Percentiles rank a stretch among this genome's conserved stretches.
Evolutionary conservation across 2,329 filamentous ascomycete genomes (phyloP).

Genomic region (Boeremia exigua): DNA sequence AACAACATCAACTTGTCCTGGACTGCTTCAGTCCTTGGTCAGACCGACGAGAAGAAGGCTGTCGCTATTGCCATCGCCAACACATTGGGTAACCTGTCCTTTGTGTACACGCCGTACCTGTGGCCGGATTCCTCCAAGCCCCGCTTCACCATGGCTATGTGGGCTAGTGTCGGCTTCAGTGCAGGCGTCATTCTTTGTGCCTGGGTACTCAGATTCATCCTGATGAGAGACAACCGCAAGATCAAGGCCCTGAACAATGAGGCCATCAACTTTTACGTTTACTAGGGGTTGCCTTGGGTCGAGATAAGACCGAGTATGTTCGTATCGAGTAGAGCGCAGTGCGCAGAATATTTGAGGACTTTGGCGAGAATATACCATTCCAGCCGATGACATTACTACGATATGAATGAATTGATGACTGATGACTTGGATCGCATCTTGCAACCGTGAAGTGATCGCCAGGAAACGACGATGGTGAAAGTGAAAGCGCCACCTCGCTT

Average conservation of each 20-base stretch:
- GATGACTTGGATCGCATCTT: neutral
- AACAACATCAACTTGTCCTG: constrained; percentile 48
- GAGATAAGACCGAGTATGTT: neutral
- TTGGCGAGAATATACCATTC: neutral
- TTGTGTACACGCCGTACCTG: constrained; percentile 39
- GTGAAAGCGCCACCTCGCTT: constrained; percentile 2
- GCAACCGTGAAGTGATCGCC: neutral
- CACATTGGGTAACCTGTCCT: constrained; percentile 45
- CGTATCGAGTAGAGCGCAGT: neutral
- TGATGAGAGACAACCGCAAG: constrained; percentile 30
- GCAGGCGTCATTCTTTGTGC: constrained; percentile 18
- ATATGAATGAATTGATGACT: neutral
- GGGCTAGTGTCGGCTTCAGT: constrained; percentile 21
- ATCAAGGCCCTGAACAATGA: constrained; percentile 23
- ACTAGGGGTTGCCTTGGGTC: constrained; percentile 5
- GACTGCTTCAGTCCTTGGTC: constrained; percentile 47
- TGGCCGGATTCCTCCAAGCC: constrained; percentile 21
- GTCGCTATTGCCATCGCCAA: constrained; percentile 50
- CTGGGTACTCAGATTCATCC: constrained; percentile 24
- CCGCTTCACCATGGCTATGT: constrained; percentile 23
- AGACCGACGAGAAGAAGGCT: constrained; percentile 52
- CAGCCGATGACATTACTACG: neutral
- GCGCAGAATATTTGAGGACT: neutral
- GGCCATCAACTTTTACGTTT: constrained; percentile 30
- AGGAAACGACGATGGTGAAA: neutral